Evolutionary conservation across 306 rosid genomes (phyloP), one percentile per base, ranked within the genome.

Genomic region (Luffa acutangula): DNA sequence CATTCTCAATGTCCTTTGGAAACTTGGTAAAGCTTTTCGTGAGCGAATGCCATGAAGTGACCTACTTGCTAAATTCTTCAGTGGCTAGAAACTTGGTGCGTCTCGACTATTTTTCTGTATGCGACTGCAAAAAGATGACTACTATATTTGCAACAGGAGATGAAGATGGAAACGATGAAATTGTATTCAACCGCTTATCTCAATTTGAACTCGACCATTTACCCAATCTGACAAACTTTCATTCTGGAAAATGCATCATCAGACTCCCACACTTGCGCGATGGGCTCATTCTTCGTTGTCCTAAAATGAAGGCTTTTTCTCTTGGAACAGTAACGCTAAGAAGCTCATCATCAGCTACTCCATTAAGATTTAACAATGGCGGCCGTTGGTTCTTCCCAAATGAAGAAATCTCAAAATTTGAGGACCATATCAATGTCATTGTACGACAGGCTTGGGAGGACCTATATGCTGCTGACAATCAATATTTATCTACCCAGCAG

Each of bases 301-400:
- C 71, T 13, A 42, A 80, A 43, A 45, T 80, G 79, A 73, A 60
- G 49, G n/a, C 8, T 6, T 80, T 80, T 33, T 80, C 83, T 7
- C 39, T 7, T 25, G 31, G 31, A 25, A 25, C 31, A 1, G 31
- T 25, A 25, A 25, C 31, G 31, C 31, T 25, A 25, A 25, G 31
- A 25, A 25, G 31, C 31, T 25, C 31, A 25, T 25, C 31, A 25
- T 25, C 31, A 25, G 1, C 31, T n/a, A n/a, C 31, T 25, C 0
- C 31, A 25, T 1, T 25, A 25, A 25, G 31, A 25, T 25, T n/a
- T n/a, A n/a, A n/a, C n/a, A n/a, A n/a, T n/a, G n/a, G n/a, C n/a
- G n/a, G n/a, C n/a, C n/a, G 31, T 25, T 25, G 31, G 31, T 0
- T 25, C 31, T 0, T 25, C 31, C 31, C 31, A 25, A 25, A n/a